Evolutionary conservation across 768 basidiomycete species (phyloP).

Genomic region (Gyrodon lividus): DNA sequence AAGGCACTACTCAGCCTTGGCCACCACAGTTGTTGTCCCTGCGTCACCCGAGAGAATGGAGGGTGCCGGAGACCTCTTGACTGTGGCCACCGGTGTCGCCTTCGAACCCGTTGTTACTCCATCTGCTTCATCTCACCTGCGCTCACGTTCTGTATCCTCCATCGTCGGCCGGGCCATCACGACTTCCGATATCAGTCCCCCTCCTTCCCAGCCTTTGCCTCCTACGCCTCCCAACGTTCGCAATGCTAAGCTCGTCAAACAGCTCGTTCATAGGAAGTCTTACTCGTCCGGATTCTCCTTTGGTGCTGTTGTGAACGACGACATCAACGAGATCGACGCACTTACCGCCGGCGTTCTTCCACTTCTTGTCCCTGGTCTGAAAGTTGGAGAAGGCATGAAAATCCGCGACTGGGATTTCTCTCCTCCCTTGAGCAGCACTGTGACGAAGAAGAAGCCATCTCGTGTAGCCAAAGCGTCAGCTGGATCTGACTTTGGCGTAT

Average conservation of each 20-base stretch:
- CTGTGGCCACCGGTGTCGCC: slow-evolving; percentile 34
- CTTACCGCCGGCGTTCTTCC: slow-evolving; percentile 69
- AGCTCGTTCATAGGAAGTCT: slow-evolving; percentile 57
- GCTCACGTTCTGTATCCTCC: slow-evolving; percentile 60
- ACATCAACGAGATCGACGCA: slow-evolving; percentile 66
- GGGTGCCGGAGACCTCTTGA: slow-evolving; percentile 12
- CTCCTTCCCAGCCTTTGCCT: slow-evolving; percentile 67
- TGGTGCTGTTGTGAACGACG: slow-evolving; percentile 47
- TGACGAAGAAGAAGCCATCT: slow-evolving; percentile 37
- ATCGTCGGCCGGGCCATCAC: slow-evolving; percentile 41
- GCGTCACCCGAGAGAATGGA: slow-evolving; percentile 42
- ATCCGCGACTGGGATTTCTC: slow-evolving; percentile 46
- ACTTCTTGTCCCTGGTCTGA: slow-evolving; percentile 64
- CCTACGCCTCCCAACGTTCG: slow-evolving; percentile 72
- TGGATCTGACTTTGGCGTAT: slow-evolving; percentile 29
- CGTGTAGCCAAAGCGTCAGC: slow-evolving; percentile 3
- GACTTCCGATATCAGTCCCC: slow-evolving; percentile 41
- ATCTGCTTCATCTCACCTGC: slow-evolving; percentile 44
- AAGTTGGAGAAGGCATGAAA: slow-evolving; percentile 53
- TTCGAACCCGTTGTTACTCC: slow-evolving; percentile 30
- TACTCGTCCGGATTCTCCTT: slow-evolving; percentile 67
- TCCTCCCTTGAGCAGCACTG: slow-evolving; percentile 35
- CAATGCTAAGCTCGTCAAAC: slow-evolving; percentile 51
- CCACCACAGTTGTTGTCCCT: slow-evolving; percentile 60
- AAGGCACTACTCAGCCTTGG: slow-evolving; percentile 69